Evolutionary conservation across 2,329 filamentous ascomycete genomes (phyloP).

Genomic region (Aspergillus sp.): DNA sequence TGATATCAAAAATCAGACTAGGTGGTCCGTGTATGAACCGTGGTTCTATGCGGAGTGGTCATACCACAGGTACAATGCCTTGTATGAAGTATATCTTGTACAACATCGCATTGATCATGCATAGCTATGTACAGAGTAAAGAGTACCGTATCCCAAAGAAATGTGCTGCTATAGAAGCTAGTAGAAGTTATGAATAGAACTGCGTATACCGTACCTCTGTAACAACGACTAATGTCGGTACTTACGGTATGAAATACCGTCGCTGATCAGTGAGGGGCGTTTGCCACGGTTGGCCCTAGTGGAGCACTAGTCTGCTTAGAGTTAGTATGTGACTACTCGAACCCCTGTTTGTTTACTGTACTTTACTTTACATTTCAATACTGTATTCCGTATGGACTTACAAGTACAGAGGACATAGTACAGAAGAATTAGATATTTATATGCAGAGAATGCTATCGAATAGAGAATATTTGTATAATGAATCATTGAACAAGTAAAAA

Average conservation of each 20-base stretch:
- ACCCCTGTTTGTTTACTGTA: constrained; percentile 12
- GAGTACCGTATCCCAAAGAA: too few relatives aligned
- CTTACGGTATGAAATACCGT: not conserved
- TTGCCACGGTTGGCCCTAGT: not conserved
- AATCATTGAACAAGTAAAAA: too few relatives aligned
- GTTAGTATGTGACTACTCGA: constrained; percentile 3
- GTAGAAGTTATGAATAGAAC: too few relatives aligned
- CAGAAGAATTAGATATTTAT: not conserved
- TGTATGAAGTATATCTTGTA: not conserved
- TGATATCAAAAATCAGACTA: too few relatives aligned
- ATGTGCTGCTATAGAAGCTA: too few relatives aligned
- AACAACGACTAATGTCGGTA: not conserved
- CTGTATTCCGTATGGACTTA: not conserved
- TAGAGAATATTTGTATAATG: too few relatives aligned
- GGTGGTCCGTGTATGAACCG: not conserved
- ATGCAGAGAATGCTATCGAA: not conserved
- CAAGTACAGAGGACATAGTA: not conserved
- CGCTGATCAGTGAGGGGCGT: not conserved
- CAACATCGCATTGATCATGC: not conserved
- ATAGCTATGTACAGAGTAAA: too few relatives aligned
- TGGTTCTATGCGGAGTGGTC: not conserved
- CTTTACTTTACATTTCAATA: not conserved
- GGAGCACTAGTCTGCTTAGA: not conserved
- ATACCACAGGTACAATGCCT: not conserved
- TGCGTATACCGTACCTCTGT: too few relatives aligned